A percentile compares a stretch with the other conserved stretches of the same genome.
Conservation (phyloP, 345 rosid species). For the Noccaea caerulescens region DNA sequence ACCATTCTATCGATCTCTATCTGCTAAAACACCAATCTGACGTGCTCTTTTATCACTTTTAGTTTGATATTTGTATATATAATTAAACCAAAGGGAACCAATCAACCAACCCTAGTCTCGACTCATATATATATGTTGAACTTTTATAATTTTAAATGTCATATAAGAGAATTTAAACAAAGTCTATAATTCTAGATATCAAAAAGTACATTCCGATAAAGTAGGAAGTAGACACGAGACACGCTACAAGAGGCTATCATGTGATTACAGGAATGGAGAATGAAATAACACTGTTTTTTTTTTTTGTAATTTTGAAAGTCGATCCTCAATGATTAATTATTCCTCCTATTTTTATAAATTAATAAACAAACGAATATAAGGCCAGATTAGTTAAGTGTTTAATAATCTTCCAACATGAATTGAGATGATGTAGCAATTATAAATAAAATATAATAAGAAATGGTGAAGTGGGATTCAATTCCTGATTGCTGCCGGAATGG, state of each 20-base stretch:
- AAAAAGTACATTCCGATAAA: background rate
- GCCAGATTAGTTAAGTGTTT: background rate
- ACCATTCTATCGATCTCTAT: too few relatives aligned
- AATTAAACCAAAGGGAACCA: too few relatives aligned
- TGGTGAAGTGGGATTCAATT: constrained; percentile 22
- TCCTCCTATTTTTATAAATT: background rate
- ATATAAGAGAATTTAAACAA: too few relatives aligned
- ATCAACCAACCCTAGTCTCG: too few relatives aligned
- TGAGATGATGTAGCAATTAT: constrained; percentile 14
- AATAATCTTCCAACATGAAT: constrained; percentile 15
- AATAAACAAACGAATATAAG: background rate
- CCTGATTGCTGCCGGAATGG: constrained; percentile 26
- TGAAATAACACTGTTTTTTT: background rate
- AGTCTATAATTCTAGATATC: too few relatives aligned
- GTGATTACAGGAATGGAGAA: background rate
- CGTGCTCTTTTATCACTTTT: too few relatives aligned
- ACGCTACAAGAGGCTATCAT: constrained; percentile 9
- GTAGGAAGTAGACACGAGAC: background rate
- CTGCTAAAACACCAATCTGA: too few relatives aligned
- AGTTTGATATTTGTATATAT: too few relatives aligned
- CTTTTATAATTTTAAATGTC: too few relatives aligned
- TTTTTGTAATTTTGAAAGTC: too few relatives aligned
- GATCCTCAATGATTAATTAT: background rate
- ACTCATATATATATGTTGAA: too few relatives aligned
- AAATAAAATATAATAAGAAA: background rate